Evolutionary conservation across 345 rosid genomes (phyloP).

Genomic region (Erysimum cheiranthoides): DNA sequence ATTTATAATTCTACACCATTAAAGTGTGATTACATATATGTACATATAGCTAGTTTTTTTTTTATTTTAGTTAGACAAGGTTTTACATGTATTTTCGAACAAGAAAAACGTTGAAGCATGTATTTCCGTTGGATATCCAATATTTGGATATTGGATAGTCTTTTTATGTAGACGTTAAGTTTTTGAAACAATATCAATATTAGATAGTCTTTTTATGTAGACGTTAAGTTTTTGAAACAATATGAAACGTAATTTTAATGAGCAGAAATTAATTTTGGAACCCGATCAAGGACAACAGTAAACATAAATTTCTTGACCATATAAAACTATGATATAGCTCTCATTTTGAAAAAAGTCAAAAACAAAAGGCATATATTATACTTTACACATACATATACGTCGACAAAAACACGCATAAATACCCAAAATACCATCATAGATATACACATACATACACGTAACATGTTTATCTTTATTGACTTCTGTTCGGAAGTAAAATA

Average conservation of each 20-base stretch:
- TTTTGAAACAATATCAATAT: background rate
- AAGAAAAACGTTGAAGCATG: background rate
- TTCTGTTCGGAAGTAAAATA: conserved; percentile 33
- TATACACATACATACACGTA: background rate
- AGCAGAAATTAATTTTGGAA: background rate
- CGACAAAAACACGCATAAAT: background rate
- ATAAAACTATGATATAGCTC: background rate
- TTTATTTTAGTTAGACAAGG: background rate
- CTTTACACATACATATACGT: conserved; percentile 8
- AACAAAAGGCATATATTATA: background rate
- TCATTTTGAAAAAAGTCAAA: background rate
- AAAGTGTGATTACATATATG: background rate
- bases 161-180: background rate
- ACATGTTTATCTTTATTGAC: too few relatives aligned
- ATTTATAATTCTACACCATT: background rate
- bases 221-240: background rate
- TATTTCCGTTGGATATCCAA: background rate
- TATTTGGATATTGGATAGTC: background rate
- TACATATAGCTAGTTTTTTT: background rate
- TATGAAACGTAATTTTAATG: background rate
- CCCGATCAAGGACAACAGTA: background rate
- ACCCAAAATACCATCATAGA: background rate
- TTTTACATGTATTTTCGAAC: background rate
- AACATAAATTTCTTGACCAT: background rate
- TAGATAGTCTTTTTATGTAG: background rate